phyloP scores from a whole-genome alignment of 805 yeast genomes.

The Metschnikowia bowlesiae region DNA sequence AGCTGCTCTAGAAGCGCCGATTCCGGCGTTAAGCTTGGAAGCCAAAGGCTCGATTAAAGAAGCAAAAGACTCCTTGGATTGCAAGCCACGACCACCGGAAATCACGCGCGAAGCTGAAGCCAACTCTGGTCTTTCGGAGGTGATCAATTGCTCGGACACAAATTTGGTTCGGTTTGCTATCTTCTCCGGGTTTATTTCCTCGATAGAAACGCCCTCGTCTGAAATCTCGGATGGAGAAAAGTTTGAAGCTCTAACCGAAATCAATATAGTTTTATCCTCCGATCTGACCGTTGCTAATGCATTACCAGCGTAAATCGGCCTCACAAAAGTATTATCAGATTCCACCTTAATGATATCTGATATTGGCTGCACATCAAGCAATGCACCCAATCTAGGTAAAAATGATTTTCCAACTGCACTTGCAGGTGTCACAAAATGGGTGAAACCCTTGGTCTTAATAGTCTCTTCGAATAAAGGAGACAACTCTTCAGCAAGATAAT shows the following conservation, averaged over 20 bases:
- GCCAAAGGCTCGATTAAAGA: conserved; percentile 77
- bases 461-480: conserved; percentile 60
- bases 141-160: conserved; percentile 69
- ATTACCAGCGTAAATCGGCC: conserved; percentile 97
- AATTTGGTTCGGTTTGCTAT: conserved; percentile 49
- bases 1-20: conserved; percentile 98
- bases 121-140: conserved; percentile 86
- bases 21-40: conserved; percentile 77
- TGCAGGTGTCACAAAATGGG: conserved; percentile 76
- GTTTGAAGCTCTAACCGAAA: conserved; percentile 83
- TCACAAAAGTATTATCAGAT: conserved; percentile 66
- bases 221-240: conserved; percentile 46
- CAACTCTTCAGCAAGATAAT: conserved; percentile 73
- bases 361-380: conserved; percentile 81
- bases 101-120: conserved; percentile 78
- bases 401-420: conserved; percentile 86
- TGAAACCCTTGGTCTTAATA: conserved; percentile 43
- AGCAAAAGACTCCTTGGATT: conserved; percentile 84
- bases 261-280: conserved; percentile 57
- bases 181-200: conserved; percentile 42
- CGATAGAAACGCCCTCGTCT: conserved; percentile 39
- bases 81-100: conserved; percentile 92
- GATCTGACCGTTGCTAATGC: conserved; percentile 79
- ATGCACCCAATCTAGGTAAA: conserved; percentile 82
- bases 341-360: conserved; percentile 73